Conservation (phyloP, 495 filamentous ascomycete genomes). For the Neurospora terricola region DNA sequence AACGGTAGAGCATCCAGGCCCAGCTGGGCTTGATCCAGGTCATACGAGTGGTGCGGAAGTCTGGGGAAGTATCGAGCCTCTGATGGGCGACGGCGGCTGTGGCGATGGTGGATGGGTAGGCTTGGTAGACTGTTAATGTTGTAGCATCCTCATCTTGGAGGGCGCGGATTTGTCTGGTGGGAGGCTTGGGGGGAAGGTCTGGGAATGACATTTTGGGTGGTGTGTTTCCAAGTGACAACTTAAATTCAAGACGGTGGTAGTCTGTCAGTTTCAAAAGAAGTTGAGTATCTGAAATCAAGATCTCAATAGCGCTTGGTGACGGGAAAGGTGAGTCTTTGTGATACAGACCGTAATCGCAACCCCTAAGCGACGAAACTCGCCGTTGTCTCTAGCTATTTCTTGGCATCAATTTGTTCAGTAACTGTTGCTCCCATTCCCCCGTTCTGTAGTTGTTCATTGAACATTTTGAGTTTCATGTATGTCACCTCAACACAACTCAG, state of each 20-base stretch:
- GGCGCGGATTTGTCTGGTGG: conserved; percentile 43
- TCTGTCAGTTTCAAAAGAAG: neutral
- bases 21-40: conserved; percentile 61
- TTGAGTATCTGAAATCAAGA: neutral
- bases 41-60: conserved; percentile 46
- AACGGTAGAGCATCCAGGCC: conserved; percentile 56
- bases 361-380: neutral
- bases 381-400: neutral
- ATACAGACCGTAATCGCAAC: neutral
- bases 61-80: conserved; percentile 39
- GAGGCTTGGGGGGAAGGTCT: conserved; percentile 20
- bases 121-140: conserved; percentile 54
- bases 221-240: neutral
- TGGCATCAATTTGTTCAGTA: neutral
- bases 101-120: conserved; percentile 46
- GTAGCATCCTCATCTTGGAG: conserved; percentile 11
- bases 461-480: neutral
- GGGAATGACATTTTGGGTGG: neutral
- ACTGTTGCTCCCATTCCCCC: neutral
- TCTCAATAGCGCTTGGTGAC: neutral
- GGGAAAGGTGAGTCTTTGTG: neutral
- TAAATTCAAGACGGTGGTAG: neutral
- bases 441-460: neutral
- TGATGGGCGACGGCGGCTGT: conserved; percentile 41
- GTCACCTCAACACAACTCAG: neutral